Base-by-base conservation (phyloP, 148 eudicot species). In the Camellia japonica region DNA sequence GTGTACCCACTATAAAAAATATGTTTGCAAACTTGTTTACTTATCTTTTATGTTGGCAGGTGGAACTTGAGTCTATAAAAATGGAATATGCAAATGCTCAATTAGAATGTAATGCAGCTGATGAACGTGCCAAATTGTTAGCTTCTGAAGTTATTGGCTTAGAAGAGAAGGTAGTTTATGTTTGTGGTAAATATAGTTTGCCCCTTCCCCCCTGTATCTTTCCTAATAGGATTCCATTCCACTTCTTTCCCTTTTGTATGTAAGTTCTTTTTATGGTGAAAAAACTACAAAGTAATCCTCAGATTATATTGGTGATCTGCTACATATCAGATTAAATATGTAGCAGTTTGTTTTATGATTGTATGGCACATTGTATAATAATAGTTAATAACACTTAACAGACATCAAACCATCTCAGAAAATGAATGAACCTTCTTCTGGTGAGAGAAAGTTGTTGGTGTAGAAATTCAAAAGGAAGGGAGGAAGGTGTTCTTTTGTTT, bases 141-240 rank as follows among this genome's bases (percentile, higher is more conserved):
- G 99, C 99, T 84, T 90, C 98, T 83, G 99, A 96, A 88, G 98
- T 96, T 84, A 94, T 96, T 85, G 93, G 86, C 61, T 89, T 96
- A 86, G 99, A 96, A 87, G 99, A 96, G 90, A 96, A 96, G 99
- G 99, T 91, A 87, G 18, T 47, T 46, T 71, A 42, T 68, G 9
- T 44, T 47, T 58, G 19, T 59, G 73, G 69, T 81, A 46, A 47
- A 47, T 10, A 11, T 62, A 16, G 11, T 76, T 12, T 47, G 10
- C 18, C 2, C 20, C 20, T 5, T 11, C 23, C 54, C 30, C 23
- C 13, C 13, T 23, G 13, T 56, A 14, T 23, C 11, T 56, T 55
- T 4, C 64, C 12, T 13, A 2, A 56, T 55, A 38, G 47, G 18
- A 15, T 55, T 41, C 52, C 52, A 15, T 55, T 41, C 52, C 52